These are phyloP conservation scores for Mollisia scopiformis DNA, from an alignment of 2,329 filamentous ascomycete species.

Conservation along the genomic window DNA sequence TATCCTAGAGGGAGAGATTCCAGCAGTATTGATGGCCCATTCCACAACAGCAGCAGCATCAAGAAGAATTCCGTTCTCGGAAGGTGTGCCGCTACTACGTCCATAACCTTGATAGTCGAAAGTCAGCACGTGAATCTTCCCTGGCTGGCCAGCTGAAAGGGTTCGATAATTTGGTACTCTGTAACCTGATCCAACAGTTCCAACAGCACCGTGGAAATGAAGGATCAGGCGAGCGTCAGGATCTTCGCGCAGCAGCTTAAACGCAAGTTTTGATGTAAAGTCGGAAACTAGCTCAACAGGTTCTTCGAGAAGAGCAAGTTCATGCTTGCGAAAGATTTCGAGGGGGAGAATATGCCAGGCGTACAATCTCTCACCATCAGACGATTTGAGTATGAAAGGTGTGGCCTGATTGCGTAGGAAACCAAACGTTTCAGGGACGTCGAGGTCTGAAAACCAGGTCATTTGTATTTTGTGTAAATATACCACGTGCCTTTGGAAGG, in stretches of 20 bases:
- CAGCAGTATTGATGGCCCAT: slow-evolving; percentile 66
- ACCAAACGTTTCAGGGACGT: slow-evolving; percentile 78
- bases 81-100: slow-evolving; percentile 73
- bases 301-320: slow-evolving; percentile 59
- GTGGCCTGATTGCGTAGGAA: slow-evolving; percentile 79
- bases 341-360: slow-evolving; percentile 89
- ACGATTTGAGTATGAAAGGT: slow-evolving; percentile 74
- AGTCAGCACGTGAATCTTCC: slow-evolving; percentile 74
- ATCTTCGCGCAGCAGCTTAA: slow-evolving; percentile 63
- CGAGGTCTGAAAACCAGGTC: slow-evolving; percentile 70
- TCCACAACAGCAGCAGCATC: slow-evolving; percentile 76
- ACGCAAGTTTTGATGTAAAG: slow-evolving; percentile 42
- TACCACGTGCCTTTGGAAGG: slow-evolving; percentile 60
- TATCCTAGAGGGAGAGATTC: slow-evolving; percentile 73
- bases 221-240: slow-evolving; percentile 64
- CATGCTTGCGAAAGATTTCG: slow-evolving; percentile 72
- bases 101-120: slow-evolving; percentile 92
- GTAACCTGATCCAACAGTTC: slow-evolving; percentile 65
- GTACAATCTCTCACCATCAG: slow-evolving; percentile 76
- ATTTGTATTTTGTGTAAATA: slow-evolving; percentile 83
- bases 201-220: slow-evolving; percentile 45
- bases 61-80: slow-evolving; percentile 76
- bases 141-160: slow-evolving; percentile 69
- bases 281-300: slow-evolving; percentile 12
- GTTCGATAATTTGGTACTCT: slow-evolving; percentile 77